Base-by-base conservation (phyloP, 2,329 filamentous ascomycete genomes). In the Didymella keratinophila region DNA sequence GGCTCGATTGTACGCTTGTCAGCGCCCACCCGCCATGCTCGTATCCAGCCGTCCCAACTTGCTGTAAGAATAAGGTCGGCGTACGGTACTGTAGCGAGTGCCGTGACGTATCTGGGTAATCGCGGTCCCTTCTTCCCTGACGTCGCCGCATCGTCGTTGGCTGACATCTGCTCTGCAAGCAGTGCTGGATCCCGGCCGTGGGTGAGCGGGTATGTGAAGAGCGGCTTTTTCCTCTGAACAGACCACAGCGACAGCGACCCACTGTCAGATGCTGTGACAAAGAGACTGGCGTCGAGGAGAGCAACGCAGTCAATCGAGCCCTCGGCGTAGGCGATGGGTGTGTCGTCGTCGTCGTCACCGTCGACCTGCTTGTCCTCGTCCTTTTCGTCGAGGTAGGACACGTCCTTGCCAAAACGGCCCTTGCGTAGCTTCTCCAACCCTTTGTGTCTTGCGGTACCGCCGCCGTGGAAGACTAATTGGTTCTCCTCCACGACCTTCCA, bases 401-500 rank as follows among this genome's bases (percentile, higher is more conserved):
- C 58, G n/a, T 67, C 70, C 41, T 65, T 73, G 36, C 72, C 74
- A 53, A 76, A 76, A 18, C 71, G 72, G 20, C 69, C 72, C 58
- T 72, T 76, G 28, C 71, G 67, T 45, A 76, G 55, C 56, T 75
- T 75, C 32, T 76, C 73, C 60, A 73, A 63, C 10, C 79, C 78
- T 41, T 78, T 78, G 47, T 76, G 73, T 47, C 69, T 63, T 32
- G 70, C 71, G n/a, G 70, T 72, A 16, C 88, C 90, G 62, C 93
- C 92, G 57, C 93, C 94, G 46, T 94, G 89, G 78, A 98, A 99
- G 2, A 98, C 93, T 7, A 99, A 86, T 75, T 99, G 95, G 1
- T 90, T 92, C 79, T 99, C 94, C 70, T 99, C 95, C 4, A 92
- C 87, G 1, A 99, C 93, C 78, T 97, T 97, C 95, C 95, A 99